Conservation (phyloP, 495 filamentous ascomycete genomes). For the Neurospora pannonica region DNA sequence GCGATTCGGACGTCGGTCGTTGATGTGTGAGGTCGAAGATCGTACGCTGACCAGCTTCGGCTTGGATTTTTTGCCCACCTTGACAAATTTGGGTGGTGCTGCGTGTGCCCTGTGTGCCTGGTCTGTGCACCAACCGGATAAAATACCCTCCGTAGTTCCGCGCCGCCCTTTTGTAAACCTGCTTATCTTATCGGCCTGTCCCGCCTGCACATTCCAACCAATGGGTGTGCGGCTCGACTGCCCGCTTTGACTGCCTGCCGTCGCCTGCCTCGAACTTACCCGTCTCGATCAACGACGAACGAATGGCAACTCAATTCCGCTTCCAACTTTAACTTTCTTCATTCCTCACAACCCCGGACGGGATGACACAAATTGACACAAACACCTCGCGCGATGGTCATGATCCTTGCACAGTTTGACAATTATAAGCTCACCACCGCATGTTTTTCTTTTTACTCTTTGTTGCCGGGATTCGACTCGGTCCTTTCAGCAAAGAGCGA, state of each 20-base stretch:
- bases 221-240: too few relatives aligned
- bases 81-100: conserved; percentile 24
- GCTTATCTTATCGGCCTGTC: background rate
- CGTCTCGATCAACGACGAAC: background rate
- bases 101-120: conserved; percentile 13
- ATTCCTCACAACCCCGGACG: background rate
- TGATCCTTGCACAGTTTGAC: background rate
- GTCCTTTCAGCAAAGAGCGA: background rate
- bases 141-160: background rate
- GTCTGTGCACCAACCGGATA: background rate
- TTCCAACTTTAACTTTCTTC: background rate
- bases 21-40: conserved; percentile 17
- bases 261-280: background rate
- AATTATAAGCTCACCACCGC: background rate
- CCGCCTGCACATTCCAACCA: background rate
- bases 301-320: background rate
- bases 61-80: conserved; percentile 18
- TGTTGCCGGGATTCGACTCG: background rate
- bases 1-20: conserved; percentile 21
- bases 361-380: background rate
- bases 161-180: background rate
- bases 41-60: conserved; percentile 18
- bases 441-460: background rate
- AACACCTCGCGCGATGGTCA: background rate
- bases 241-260: too few relatives aligned